Percentiles rank a stretch among this genome's conserved stretches.
phyloP scores from a whole-genome alignment of 2,329 filamentous ascomycete species.

The Coniochaeta sp. region DNA sequence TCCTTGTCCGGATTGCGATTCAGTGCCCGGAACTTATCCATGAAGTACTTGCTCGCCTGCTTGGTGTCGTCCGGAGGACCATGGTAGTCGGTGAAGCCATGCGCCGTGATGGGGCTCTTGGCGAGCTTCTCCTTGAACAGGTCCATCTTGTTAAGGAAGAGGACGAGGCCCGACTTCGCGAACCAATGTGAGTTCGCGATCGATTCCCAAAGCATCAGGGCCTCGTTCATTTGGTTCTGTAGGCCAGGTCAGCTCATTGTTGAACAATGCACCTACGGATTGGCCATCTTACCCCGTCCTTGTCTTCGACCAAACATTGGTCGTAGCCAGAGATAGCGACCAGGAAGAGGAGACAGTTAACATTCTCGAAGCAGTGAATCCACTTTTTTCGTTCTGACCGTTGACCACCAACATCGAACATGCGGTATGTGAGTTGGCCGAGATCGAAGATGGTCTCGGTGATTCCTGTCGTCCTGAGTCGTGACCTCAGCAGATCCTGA shows the following conservation, averaged over 20 bases:
- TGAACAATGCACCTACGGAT: neutral
- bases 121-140: conserved; percentile 72
- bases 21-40: conserved; percentile 71
- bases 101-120: conserved; percentile 62
- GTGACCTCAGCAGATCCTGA: conserved; percentile 87
- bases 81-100: conserved; percentile 72
- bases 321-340: conserved; percentile 96
- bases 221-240: conserved; percentile 88
- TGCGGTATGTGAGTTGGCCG: conserved; percentile 86
- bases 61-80: conserved; percentile 66
- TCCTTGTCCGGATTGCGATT: conserved; percentile 62
- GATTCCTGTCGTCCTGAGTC: conserved; percentile 88
- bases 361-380: conserved; percentile 95
- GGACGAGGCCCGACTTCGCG: conserved; percentile 70
- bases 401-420: conserved; percentile 94
- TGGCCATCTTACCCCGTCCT: conserved; percentile 72
- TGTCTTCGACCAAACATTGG: conserved; percentile 91
- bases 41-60: conserved; percentile 72
- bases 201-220: conserved; percentile 79
- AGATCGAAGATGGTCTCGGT: conserved; percentile 92
- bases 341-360: conserved; percentile 85
- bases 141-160: conserved; percentile 86
- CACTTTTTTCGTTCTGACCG: conserved; percentile 93
- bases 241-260: neutral
- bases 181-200: conserved; percentile 86